These are phyloP conservation scores for Cladophialophora carrionii DNA, from an alignment of 2,329 filamentous ascomycete species.

Conservation along the genomic window DNA sequence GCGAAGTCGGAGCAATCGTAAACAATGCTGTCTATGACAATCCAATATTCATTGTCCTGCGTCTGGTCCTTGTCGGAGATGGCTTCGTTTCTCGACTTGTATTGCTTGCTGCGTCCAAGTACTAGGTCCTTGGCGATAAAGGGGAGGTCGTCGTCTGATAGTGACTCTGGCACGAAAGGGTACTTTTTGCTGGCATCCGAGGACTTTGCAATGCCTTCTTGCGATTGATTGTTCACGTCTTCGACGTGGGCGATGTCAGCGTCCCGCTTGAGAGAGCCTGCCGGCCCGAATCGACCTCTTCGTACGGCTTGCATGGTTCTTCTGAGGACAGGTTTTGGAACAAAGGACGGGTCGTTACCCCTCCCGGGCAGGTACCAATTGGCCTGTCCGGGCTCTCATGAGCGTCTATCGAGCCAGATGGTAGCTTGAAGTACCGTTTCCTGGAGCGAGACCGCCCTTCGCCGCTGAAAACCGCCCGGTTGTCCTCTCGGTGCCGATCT, in stretches of 20 bases:
- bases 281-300: slow-evolving; percentile 16
- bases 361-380: slow-evolving; percentile 7
- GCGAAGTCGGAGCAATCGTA: slow-evolving; percentile 42
- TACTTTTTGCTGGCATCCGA: slow-evolving; percentile 9
- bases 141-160: slow-evolving; percentile 30
- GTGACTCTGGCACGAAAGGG: slow-evolving; percentile 12
- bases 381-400: neutral
- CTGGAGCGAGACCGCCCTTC: slow-evolving; percentile 5
- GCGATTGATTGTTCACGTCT: neutral
- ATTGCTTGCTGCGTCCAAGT: slow-evolving; percentile 10
- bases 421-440: slow-evolving; percentile 12
- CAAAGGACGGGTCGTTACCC: neutral
- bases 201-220: neutral
- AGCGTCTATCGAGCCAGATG: slow-evolving; percentile 8
- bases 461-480: slow-evolving; percentile 8
- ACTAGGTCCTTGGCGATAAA: slow-evolving; percentile 32
- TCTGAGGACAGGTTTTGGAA: neutral
- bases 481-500: slow-evolving; percentile 1
- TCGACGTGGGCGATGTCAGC: slow-evolving; percentile 3
- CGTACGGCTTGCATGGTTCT: slow-evolving; percentile 12
- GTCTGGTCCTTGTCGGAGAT: slow-evolving; percentile 4
- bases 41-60: slow-evolving; percentile 30
- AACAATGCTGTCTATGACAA: slow-evolving; percentile 42
- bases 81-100: slow-evolving; percentile 4
- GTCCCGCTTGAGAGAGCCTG: slow-evolving; percentile 8